Percentiles rank a stretch among this genome's conserved stretches.
Evolutionary conservation across 1,139 yeast species (phyloP).

Genomic region (Zygosaccharomyces sapae): DNA sequence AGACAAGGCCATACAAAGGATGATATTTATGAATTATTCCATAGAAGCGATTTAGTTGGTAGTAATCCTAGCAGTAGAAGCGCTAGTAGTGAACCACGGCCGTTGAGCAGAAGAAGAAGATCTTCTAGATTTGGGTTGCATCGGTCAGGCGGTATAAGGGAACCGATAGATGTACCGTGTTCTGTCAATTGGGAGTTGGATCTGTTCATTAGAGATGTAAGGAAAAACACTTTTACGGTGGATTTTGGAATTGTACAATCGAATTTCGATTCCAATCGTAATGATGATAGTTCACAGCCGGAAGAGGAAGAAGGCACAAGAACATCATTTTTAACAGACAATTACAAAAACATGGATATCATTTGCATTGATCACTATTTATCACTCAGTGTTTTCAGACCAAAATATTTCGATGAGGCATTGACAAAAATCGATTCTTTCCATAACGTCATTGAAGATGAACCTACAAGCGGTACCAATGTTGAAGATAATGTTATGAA

Average conservation of each 20-base stretch:
- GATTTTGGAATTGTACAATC: constrained; percentile 22
- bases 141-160: constrained; percentile 9
- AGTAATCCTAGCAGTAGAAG: constrained; percentile 7
- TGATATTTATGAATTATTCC: constrained; percentile 19
- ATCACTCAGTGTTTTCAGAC: constrained; percentile 24
- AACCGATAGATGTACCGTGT: constrained; percentile 16
- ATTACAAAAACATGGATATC: constrained; percentile 27
- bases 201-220: constrained; percentile 18
- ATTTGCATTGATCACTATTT: constrained; percentile 24
- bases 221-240: constrained; percentile 23
- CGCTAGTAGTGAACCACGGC: constrained; percentile 5
- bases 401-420: constrained; percentile 26
- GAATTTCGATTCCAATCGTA: constrained; percentile 2
- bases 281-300: constrained; percentile 5
- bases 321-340: constrained; percentile 28
- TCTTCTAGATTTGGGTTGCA: constrained; percentile 10
- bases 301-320: constrained; percentile 13
- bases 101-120: constrained; percentile 9
- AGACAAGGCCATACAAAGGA: constrained; percentile 20
- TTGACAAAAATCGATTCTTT: constrained; percentile 19
- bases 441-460: constrained; percentile 5
- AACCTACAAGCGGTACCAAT: background rate
- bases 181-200: constrained; percentile 18
- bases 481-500: constrained; percentile 11
- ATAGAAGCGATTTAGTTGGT: constrained; percentile 11